Conservation (phyloP, 2,329 filamentous ascomycete genomes). For the Huntiella decipiens region DNA sequence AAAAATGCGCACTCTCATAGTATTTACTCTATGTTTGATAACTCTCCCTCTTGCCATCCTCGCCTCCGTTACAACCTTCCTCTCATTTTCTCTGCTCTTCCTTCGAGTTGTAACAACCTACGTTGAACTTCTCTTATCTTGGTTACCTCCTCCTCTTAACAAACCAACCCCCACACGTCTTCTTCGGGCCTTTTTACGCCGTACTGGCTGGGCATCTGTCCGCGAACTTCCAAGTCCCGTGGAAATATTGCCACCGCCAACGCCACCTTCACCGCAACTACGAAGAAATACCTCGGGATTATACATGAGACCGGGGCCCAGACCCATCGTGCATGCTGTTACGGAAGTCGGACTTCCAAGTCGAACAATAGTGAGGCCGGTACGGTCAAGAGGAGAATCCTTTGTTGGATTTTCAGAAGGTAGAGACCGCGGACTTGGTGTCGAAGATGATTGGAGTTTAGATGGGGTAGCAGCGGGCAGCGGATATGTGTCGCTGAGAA, state of each 20-base stretch:
- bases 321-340: not conserved
- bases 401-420: slow-evolving; percentile 11
- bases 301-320: not conserved
- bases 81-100: slow-evolving; percentile 42
- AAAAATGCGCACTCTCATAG: slow-evolving; percentile 28
- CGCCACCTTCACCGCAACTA: not conserved
- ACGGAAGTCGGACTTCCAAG: not conserved
- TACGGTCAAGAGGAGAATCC: slow-evolving; percentile 2
- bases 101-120: slow-evolving; percentile 43
- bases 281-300: not conserved
- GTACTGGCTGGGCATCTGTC: slow-evolving; percentile 8
- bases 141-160: slow-evolving; percentile 32
- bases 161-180: slow-evolving; percentile 11
- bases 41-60: slow-evolving; percentile 44
- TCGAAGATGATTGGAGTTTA: slow-evolving; percentile 6
- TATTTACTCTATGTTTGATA: slow-evolving; percentile 43
- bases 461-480: not conserved
- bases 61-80: slow-evolving; percentile 41
- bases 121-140: slow-evolving; percentile 38
- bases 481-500: not conserved
- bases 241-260: not conserved
- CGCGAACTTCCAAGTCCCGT: not conserved
- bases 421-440: slow-evolving; percentile 7
- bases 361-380: not conserved
- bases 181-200: slow-evolving; percentile 4